Evolutionary conservation across 768 basidiomycete species (phyloP).

Genomic region (Ramaria sp.): DNA sequence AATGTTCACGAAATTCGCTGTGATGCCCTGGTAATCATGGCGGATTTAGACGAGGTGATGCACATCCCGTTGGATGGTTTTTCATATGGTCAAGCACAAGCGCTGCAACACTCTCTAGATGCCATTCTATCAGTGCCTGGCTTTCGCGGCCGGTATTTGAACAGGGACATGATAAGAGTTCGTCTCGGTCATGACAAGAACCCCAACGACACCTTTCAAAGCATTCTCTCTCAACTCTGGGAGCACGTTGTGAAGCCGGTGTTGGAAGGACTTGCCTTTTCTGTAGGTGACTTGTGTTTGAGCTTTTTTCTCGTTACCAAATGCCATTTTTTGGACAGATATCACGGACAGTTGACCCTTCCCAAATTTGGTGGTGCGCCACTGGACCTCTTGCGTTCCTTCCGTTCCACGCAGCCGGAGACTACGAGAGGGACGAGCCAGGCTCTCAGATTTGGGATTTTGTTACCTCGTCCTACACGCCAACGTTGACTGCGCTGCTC

Average conservation of each 20-base stretch:
- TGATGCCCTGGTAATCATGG: constrained; percentile 25
- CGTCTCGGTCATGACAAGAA: background rate
- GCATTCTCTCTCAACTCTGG: no score
- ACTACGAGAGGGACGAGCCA: constrained; percentile 9
- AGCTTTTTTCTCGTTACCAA: no score
- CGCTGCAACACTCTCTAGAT: background rate
- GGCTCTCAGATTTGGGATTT: constrained; percentile 13
- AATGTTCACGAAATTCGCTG: no score
- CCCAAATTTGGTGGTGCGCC: no score
- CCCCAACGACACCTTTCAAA: background rate
- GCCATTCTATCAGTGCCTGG: no score
- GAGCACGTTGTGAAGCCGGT: no score
- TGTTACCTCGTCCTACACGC: constrained; percentile 20
- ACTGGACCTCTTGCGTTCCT: constrained; percentile 21
- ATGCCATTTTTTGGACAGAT: no score
- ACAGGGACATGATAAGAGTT: background rate
- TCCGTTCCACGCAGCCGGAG: constrained; percentile 25
- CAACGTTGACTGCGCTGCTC: no score
- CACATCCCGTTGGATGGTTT: constrained; percentile 8
- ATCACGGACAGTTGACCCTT: no score
- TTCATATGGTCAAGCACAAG: constrained; percentile 1
- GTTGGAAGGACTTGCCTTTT: background rate
- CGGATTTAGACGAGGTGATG: background rate
- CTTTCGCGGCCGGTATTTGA: background rate
- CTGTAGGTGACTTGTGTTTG: background rate